phyloP scores from a whole-genome alignment of 371 early-diverging fungal species.

The Neoconidiobolus thromboides region DNA sequence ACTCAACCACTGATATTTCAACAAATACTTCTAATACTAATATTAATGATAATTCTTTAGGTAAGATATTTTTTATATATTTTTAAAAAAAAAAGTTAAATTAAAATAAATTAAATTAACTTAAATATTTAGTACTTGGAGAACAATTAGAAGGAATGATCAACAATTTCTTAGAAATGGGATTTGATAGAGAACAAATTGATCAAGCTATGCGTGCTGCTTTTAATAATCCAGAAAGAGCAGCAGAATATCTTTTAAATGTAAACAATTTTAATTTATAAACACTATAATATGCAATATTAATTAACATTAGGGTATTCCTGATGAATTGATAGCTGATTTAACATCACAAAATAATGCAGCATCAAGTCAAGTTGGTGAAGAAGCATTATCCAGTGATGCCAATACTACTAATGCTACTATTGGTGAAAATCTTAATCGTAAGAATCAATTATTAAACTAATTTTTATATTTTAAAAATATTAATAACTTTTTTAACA shows the following conservation, averaged over 20 bases:
- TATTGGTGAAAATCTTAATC: too few relatives aligned
- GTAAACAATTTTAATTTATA: conserved; percentile 19
- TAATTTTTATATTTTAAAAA: too few relatives aligned
- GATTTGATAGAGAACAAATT: conserved; percentile 74
- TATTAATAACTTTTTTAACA: not conserved
- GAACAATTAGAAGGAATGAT: conserved; percentile 54
- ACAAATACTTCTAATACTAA: conserved; percentile 6
- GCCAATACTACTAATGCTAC: too few relatives aligned
- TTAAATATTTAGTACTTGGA: conserved; percentile 31
- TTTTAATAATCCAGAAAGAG: conserved; percentile 92
- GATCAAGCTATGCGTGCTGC: conserved; percentile 83
- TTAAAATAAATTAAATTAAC: not conserved
- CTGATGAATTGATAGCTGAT: conserved; percentile 14
- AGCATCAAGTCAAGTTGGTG: not conserved
- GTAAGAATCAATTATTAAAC: too few relatives aligned
- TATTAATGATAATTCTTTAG: not conserved
- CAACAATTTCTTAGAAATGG: conserved; percentile 84
- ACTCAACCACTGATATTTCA: conserved; percentile 7
- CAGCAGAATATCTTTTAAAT: conserved; percentile 86
- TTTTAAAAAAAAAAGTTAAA: not conserved
- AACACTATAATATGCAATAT: not conserved
- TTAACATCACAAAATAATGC: not conserved
- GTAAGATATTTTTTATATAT: not conserved
- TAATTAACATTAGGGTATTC: conserved; percentile 24
- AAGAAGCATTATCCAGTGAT: not conserved